These are phyloP conservation scores for Arthrobotrys pseudoclavata DNA, from an alignment of 2,329 filamentous ascomycete genomes.

Conservation along the genomic window DNA sequence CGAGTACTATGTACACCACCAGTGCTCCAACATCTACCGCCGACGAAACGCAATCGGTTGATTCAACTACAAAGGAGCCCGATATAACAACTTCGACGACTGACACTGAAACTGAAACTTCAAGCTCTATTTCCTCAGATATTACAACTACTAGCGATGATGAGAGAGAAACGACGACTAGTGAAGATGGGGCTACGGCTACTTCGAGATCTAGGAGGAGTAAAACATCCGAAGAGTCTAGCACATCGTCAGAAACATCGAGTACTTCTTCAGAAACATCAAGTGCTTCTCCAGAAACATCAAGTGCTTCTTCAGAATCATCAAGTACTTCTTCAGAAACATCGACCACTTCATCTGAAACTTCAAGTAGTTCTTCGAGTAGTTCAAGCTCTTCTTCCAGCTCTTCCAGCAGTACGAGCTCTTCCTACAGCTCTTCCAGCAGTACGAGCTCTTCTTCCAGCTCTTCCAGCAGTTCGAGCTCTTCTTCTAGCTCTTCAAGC, in stretches of 20 bases:
- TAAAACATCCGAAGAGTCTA: neutral
- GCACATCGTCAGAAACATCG: neutral
- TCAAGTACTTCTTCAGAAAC: neutral
- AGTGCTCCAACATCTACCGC: neutral
- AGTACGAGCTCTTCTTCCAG: neutral
- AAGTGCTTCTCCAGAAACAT: neutral
- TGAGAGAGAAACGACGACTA: too few species aligned
- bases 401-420: neutral
- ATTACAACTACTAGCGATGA: too few species aligned
- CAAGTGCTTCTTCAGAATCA: neutral
- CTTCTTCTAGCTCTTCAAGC: constrained; percentile 5
- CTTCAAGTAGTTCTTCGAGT: neutral
- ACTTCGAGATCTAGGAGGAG: neutral
- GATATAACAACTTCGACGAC: too few species aligned
- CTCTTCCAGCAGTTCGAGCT: neutral
- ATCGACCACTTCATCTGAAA: neutral
- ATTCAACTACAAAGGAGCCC: too few species aligned
- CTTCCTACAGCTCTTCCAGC: constrained; percentile 2
- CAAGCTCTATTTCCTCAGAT: too few species aligned
- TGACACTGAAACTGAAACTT: too few species aligned
- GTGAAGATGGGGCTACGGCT: neutral
- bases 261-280: neutral
- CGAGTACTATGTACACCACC: neutral
- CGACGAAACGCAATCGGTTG: neutral
- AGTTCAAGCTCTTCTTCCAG: constrained; percentile 2